Evolutionary conservation across 805 yeast genomes (phyloP).

Genomic region (Hanseniaspora lachancei): DNA sequence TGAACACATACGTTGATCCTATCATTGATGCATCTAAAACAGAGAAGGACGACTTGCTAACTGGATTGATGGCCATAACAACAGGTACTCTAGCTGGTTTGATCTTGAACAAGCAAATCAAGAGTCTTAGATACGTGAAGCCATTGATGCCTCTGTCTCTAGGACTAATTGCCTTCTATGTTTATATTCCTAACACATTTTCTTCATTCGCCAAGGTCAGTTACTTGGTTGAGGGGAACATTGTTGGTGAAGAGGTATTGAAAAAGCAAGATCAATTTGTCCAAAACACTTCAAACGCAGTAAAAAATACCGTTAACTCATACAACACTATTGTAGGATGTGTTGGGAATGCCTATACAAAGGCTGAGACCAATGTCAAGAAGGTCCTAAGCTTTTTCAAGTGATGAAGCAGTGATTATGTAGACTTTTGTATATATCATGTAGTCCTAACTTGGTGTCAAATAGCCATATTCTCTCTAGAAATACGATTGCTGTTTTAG

Average conservation of each 20-base stretch:
- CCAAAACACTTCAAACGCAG: background rate
- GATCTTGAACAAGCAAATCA: conserved; percentile 41
- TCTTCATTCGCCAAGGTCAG: conserved; percentile 34
- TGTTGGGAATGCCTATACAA: background rate
- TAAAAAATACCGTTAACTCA: background rate
- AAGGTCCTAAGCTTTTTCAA: background rate
- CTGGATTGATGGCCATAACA: conserved; percentile 42
- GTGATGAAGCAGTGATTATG: background rate
- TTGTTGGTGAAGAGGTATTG: conserved; percentile 18
- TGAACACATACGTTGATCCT: conserved; percentile 27
- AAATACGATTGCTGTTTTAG: background rate
- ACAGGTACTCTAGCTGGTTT: conserved; percentile 50
- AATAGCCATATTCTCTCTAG: too few species aligned
- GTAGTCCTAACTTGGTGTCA: too few species aligned
- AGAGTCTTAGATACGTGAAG: conserved; percentile 32
- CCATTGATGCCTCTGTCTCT: conserved; percentile 38
- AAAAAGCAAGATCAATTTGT: conserved; percentile 11
- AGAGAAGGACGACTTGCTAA: conserved; percentile 42
- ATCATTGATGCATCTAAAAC: conserved; percentile 36
- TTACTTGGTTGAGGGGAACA: conserved; percentile 37
- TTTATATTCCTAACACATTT: conserved; percentile 48
- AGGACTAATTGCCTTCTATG: conserved; percentile 40
- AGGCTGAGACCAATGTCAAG: background rate
- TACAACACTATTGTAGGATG: background rate
- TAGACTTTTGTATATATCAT: too few species aligned